Evolutionary conservation across 208 protist genomes (phyloP).

Genomic region (Trypanosoma boissoni): DNA sequence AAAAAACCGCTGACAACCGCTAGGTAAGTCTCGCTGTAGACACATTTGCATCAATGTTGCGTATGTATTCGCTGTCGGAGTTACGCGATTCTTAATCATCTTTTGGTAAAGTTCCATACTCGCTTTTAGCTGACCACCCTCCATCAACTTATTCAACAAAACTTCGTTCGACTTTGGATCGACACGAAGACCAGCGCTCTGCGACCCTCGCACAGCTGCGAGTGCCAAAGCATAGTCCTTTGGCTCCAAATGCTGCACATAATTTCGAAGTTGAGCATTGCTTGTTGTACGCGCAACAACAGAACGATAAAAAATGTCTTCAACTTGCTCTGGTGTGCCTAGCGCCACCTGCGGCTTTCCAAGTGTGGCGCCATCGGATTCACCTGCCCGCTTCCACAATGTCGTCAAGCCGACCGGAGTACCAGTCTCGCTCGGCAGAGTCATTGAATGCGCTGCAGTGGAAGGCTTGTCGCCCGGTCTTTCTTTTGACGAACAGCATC

Average conservation of each 20-base stretch:
- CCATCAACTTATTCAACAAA: conserved; percentile 51
- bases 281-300: conserved; percentile 76
- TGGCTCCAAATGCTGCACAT: conserved; percentile 44
- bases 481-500: no score
- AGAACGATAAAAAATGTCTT: conserved; percentile 53
- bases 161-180: conserved; percentile 67
- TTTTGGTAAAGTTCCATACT: conserved; percentile 74
- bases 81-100: conserved; percentile 56
- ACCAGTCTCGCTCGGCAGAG: no score
- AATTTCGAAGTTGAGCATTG: conserved; percentile 73
- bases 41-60: conserved; percentile 78
- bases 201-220: conserved; percentile 65
- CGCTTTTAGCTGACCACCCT: conserved; percentile 65
- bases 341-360: neutral
- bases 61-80: conserved; percentile 69
- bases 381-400: neutral
- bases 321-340: conserved; percentile 42
- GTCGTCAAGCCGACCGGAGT: neutral
- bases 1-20: conserved; percentile 63
- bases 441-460: no score
- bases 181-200: conserved; percentile 48
- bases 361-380: conserved; percentile 6
- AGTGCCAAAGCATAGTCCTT: conserved; percentile 54
- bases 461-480: no score
- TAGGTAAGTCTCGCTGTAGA: conserved; percentile 60